Base-by-base conservation (phyloP, 225 moss, liverwort and hornwort genomes). In the Thuidium tamariscinum region DNA sequence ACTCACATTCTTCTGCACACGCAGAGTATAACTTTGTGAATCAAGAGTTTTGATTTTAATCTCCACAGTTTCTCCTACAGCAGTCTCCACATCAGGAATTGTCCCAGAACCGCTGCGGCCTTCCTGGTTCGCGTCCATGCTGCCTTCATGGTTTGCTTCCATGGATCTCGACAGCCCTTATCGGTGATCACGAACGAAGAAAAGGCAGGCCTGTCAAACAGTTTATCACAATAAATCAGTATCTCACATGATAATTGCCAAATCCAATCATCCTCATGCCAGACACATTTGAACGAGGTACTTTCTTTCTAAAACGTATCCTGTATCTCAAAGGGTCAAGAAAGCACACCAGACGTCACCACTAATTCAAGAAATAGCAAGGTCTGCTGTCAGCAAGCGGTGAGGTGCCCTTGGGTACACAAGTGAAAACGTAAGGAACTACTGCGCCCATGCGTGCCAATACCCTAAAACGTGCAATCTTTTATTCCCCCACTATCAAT, bases 21-120 rank as follows among this genome's bases (percentile, higher is more conserved):
- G 94, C 64, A 97, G 75, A 59, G 94, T 93, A 52, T 97, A 95
- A 87, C 94, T 97, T 79, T 95, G 94, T 8, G 97, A 94, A 87
- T 97, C 96, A 34, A 97, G 92, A 67, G 97, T 97, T 87, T 96
- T 97, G 81, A 97, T 96, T 84, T 92, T 97, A 30, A 97, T 96
- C 91, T 97, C 97, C 86, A 97, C 94, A 37, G 92, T 96, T 86
- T 91, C 93, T 86, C 89, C 92, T 84, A 86, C 90, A 56, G 88
- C 77, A 77, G 72, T 72, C 66, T 90, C 93, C 62, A 87, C 94
- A 88, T 94, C 91, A 29, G 86, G 89, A 64, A 81, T 86, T 84
- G 84, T 85, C 80, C 91, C 88, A 86, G 94, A 92, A 25, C 93
- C 95, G 79, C 91, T 95, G 65, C 93, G 93, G 90, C 93, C 89